phyloP scores from a whole-genome alignment of 2,329 filamentous ascomycete genomes.

The Tympanopsis confertula region DNA sequence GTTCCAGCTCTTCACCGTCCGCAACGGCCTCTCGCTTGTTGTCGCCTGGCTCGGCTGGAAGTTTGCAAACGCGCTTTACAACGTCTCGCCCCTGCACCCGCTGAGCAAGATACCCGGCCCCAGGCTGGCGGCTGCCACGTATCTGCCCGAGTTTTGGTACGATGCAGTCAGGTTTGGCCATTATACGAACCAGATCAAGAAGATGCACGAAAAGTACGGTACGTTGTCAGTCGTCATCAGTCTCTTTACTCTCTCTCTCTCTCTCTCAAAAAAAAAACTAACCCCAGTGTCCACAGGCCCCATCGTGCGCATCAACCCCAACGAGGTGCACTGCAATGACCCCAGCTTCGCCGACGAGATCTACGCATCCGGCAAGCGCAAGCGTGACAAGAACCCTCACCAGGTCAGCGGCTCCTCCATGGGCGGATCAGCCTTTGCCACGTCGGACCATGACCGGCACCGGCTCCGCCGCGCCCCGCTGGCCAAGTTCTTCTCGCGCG shows the following conservation, averaged over 20 bases:
- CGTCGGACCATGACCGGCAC: constrained; percentile 13
- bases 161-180: constrained; percentile 5
- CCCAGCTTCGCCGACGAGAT: background rate
- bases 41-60: no score
- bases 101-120: constrained; percentile 8
- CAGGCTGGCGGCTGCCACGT: constrained; percentile 6
- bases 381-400: no score
- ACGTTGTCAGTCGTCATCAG: background rate
- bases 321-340: background rate
- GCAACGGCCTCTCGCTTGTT: no score
- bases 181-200: constrained; percentile 7
- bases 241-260: background rate
- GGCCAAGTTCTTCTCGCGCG: constrained; percentile 17
- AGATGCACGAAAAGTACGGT: constrained; percentile 10
- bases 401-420: no score
- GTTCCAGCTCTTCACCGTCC: no score
- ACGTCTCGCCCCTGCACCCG: constrained; percentile 9
- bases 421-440: constrained; percentile 12
- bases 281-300: background rate
- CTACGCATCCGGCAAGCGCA: no score
- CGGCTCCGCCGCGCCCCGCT: constrained; percentile 13
- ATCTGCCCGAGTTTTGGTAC: constrained; percentile 8
- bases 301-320: background rate
- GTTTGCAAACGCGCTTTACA: no score
- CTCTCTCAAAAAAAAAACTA: no score